Evolutionary conservation across 2,329 filamentous ascomycete species (phyloP).

Genomic region (Phialophora macrospora): DNA sequence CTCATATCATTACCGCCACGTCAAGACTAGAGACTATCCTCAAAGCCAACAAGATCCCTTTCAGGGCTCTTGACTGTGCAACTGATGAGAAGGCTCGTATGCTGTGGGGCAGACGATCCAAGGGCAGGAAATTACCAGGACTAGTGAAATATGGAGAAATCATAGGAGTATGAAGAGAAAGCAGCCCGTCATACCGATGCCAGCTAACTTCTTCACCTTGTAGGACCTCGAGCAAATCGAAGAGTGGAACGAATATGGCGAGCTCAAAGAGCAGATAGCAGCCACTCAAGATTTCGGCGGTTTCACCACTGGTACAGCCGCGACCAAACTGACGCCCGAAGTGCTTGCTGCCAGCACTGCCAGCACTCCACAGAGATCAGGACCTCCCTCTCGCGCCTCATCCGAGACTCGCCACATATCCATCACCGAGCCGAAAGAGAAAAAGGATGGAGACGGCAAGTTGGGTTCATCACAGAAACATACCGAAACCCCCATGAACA

Average conservation of each 20-base stretch:
- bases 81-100: constrained; percentile 86
- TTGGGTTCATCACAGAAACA: constrained; percentile 23
- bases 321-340: constrained; percentile 20
- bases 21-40: constrained; percentile 95
- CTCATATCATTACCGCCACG: constrained; percentile 94
- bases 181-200: not conserved
- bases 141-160: constrained; percentile 86
- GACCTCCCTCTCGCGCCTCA: constrained; percentile 44
- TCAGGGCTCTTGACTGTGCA: constrained; percentile 88
- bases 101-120: constrained; percentile 83
- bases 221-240: constrained; percentile 93
- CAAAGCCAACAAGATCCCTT: constrained; percentile 90
- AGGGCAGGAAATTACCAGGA: constrained; percentile 85
- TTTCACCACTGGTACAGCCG: constrained; percentile 6
- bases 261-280: constrained; percentile 82
- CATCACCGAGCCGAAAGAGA: constrained; percentile 34
- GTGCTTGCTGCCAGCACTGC: constrained; percentile 39
- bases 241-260: constrained; percentile 99
- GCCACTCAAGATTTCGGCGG: constrained; percentile 45
- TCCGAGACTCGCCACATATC: constrained; percentile 39
- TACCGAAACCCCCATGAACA: constrained; percentile 44
- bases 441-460: constrained; percentile 22
- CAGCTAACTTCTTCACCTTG: constrained; percentile 23
- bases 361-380: constrained; percentile 49
- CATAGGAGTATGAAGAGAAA: constrained; percentile 70